Base-by-base conservation (phyloP, 2,329 filamentous ascomycete genomes). In the Phaeosphaeria sp. region DNA sequence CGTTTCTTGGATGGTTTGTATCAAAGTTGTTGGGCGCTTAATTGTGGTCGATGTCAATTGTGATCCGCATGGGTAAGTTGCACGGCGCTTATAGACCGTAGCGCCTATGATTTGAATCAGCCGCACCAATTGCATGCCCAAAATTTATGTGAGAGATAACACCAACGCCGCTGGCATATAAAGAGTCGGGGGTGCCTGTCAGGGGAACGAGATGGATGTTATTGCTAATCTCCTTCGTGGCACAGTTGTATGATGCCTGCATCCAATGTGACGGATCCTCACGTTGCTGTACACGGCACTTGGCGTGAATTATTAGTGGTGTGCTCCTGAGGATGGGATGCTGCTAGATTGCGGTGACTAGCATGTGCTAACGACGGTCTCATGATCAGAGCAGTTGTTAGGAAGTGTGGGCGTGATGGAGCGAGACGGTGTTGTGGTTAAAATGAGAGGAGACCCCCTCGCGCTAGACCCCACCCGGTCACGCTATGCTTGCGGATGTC, bases 381-480 rank as follows among this genome's bases (percentile, higher is more conserved):
- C 17, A 30, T 50, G 48, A 41, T 39, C 30, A 13, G 11, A 25
- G 20, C 15, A 9, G 25, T 41, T 9, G 20, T 20, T n/a, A 25
- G 20, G 42, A 46, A 10, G 18, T 20, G 21, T 25, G 20, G 17
- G n/a, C 13, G 52, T 33, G 44, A 39, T 49, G 23, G 27, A 41
- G 27, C 1, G 18, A 53, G 43, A 17, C 13, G 6, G 20, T 20
- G 18, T 18, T 30, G 41, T 33, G 41, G 50, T 46, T 23, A 20
- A 33, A 17, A n/a, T 46, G 43, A 39, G 42, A 53, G n/a, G 25
- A 9, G 2, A 39, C 13, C 18, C 27, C 50, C 50, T 53, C 7
- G 50, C 43, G 43, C 50, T 53, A 53, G 50, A 11, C 23, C 50
- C 50, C 42, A n/a, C 43, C 2, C 11, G 58, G 55, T 59, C 55